Evolutionary conservation across 2,329 filamentous ascomycete species (phyloP).

Genomic region (Xenoacremonium recifei): DNA sequence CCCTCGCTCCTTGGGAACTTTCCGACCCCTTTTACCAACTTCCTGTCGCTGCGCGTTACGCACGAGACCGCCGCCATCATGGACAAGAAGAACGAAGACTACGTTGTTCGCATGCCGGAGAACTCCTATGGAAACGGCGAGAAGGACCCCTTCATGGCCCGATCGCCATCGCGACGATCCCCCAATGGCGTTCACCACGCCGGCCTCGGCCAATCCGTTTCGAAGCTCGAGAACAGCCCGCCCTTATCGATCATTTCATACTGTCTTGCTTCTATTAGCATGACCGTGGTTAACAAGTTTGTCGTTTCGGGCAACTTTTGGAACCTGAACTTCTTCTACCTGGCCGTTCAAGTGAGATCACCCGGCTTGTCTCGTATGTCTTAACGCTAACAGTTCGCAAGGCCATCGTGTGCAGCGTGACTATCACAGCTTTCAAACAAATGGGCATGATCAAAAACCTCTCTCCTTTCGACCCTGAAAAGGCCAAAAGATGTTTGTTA

Average conservation of each 20-base stretch:
- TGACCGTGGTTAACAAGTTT: constrained; percentile 99
- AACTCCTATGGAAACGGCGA: constrained; percentile 48
- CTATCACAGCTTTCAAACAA: constrained; percentile 81
- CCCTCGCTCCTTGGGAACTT: neutral
- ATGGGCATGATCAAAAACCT: constrained; percentile 78
- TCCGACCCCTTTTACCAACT: neutral
- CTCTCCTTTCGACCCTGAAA: constrained; percentile 78
- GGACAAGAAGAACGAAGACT: constrained; percentile 91
- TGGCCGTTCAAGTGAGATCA: constrained; percentile 80
- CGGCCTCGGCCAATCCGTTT: constrained; percentile 32
- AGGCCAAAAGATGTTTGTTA: constrained; percentile 84
- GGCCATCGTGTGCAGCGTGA: constrained; percentile 84
- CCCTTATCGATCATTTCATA: constrained; percentile 81
- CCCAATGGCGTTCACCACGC: constrained; percentile 13
- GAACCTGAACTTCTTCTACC: constrained; percentile 95
- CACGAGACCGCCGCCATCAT: constrained; percentile 44
- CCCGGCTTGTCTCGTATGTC: neutral
- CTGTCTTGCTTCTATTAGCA: constrained; percentile 94
- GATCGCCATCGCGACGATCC: constrained; percentile 14
- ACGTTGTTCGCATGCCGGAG: constrained; percentile 68
- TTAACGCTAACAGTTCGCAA: constrained; percentile 34
- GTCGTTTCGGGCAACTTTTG: constrained; percentile 87
- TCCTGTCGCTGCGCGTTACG: too few relatives aligned
- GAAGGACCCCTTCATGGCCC: constrained; percentile 49
- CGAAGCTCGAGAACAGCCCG: constrained; percentile 70